Conservation (phyloP, 1,284 basidiomycete genomes). For the Heterobasidion parviporum region DNA sequence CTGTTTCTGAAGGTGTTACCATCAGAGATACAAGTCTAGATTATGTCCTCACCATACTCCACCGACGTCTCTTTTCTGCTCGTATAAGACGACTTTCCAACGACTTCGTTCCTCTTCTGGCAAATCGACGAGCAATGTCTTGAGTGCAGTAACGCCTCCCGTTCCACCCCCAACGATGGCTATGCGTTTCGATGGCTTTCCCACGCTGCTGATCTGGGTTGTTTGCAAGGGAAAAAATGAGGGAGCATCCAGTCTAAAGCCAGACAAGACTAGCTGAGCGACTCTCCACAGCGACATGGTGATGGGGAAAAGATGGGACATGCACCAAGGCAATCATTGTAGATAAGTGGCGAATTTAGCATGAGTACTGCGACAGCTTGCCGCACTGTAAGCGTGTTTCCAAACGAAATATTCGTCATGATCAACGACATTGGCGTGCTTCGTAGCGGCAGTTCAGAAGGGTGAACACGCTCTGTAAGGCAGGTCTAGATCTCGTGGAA, state of each 20-base stretch:
- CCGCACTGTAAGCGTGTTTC: not conserved
- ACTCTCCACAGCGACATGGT: not conserved
- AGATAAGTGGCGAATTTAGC: not conserved
- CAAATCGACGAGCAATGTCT: conserved; percentile 36
- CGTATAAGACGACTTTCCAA: conserved; percentile 44
- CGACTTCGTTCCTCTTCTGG: conserved; percentile 25
- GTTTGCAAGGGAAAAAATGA: not conserved
- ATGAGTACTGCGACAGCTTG: not conserved
- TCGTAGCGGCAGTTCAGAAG: not conserved
- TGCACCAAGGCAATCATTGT: not conserved
- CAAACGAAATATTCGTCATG: conserved; percentile 2
- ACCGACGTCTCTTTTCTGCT: conserved; percentile 40
- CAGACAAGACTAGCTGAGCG: not conserved
- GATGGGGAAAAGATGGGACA: not conserved
- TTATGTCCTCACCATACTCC: conserved; percentile 34
- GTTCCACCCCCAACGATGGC: conserved; percentile 46
- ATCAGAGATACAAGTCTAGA: not conserved
- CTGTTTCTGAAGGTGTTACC: conserved; percentile 7
- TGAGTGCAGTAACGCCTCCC: conserved; percentile 43
- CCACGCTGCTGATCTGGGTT: not conserved
- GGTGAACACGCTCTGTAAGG: too few relatives aligned
- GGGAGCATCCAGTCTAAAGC: not conserved
- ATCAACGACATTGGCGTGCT: conserved; percentile 5
- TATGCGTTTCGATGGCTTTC: conserved; percentile 31
- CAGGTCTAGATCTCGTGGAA: too few relatives aligned